Conservation (phyloP, 1,139 yeast genomes). For the Candida smagusa region DNA sequence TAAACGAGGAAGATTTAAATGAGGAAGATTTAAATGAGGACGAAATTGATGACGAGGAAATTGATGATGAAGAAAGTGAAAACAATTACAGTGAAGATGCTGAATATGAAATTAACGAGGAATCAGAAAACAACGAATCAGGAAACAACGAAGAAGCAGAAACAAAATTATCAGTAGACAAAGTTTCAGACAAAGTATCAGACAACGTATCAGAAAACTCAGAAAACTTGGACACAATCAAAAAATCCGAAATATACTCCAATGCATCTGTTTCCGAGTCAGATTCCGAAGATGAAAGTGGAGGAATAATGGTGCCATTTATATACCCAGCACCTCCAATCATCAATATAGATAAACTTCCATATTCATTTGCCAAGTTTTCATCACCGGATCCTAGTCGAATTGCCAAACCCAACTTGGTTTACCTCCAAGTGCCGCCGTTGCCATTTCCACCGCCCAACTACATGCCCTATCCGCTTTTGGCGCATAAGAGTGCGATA, state of each 20-base stretch:
- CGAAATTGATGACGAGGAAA: conserved; percentile 5
- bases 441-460: conserved; percentile 49
- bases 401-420: conserved; percentile 4
- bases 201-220: too few species aligned
- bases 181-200: too few species aligned
- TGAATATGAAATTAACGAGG: neutral
- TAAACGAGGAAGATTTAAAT: neutral
- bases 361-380: conserved; percentile 19
- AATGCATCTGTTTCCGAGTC: neutral
- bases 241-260: neutral
- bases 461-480: conserved; percentile 47
- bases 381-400: conserved; percentile 1
- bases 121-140: neutral
- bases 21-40: conserved; percentile 2
- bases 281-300: conserved; percentile 6
- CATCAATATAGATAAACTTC: conserved; percentile 23
- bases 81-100: neutral
- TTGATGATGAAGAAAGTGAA: neutral
- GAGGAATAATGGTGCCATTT: conserved; percentile 46
- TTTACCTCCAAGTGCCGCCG: conserved; percentile 33
- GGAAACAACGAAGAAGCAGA: neutral
- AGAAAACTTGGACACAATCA: neutral
- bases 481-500: conserved; percentile 34
- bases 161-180: too few species aligned
- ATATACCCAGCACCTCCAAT: conserved; percentile 46